A percentile compares a stretch with the other conserved stretches of the same genome.
These are phyloP conservation scores for Zancudomyces culisetae DNA, from an alignment of 371 early-diverging fungal species.

Conservation along the genomic window DNA sequence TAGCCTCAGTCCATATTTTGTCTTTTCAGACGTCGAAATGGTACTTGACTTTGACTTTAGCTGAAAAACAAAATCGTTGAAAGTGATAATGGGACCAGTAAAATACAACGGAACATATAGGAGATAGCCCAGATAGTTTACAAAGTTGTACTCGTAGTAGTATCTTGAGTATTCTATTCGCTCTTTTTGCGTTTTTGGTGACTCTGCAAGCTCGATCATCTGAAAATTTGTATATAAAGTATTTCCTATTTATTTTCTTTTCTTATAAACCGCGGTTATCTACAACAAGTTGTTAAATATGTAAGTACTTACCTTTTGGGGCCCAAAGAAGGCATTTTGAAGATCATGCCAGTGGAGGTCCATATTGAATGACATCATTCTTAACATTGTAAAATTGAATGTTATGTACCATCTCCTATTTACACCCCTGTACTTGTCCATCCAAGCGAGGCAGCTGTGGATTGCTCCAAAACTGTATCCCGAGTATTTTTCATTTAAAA, in stretches of 20 bases:
- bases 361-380: conserved; percentile 76
- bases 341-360: conserved; percentile 66
- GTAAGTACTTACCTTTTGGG: neutral
- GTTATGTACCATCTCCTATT: conserved; percentile 67
- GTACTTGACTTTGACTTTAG: conserved; percentile 30
- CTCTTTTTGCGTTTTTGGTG: conserved; percentile 31
- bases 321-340: conserved; percentile 9
- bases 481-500: conserved; percentile 43
- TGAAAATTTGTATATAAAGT: conserved; percentile 6
- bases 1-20: conserved; percentile 30
- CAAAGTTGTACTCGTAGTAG: conserved; percentile 44
- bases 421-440: conserved; percentile 45
- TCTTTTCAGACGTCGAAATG: conserved; percentile 20
- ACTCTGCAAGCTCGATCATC: conserved; percentile 16
- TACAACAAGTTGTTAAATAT: neutral
- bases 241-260: too few species aligned
- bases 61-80: conserved; percentile 75
- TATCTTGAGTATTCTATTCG: conserved; percentile 34
- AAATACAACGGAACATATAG: conserved; percentile 79
- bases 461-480: conserved; percentile 51
- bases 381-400: conserved; percentile 76
- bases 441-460: conserved; percentile 33
- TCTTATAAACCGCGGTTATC: neutral
- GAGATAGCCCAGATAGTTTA: conserved; percentile 56
- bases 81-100: conserved; percentile 89